phyloP scores from a whole-genome alignment of 106 monocot species.

The Vanilla planifolia region DNA sequence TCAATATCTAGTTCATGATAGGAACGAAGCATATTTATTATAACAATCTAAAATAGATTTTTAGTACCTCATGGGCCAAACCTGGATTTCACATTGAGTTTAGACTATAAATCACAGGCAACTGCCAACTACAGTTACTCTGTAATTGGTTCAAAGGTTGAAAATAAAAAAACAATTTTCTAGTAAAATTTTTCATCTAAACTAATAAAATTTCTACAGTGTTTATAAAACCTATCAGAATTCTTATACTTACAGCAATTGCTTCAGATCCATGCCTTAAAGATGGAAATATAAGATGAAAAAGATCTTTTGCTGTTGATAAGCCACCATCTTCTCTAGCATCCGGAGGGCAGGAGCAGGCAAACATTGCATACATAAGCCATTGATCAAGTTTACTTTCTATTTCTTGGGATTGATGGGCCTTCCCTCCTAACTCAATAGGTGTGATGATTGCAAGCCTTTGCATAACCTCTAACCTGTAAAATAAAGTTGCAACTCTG shows the following conservation, averaged over 20 bases:
- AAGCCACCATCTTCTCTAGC: constrained; percentile 57
- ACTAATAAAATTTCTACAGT: too few relatives aligned
- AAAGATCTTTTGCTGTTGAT: constrained; percentile 64
- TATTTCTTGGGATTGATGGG: constrained; percentile 70
- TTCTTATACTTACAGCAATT: constrained; percentile 88
- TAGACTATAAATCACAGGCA: too few relatives aligned
- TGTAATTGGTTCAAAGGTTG: too few relatives aligned
- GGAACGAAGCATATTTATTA: too few relatives aligned
- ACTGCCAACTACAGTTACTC: too few relatives aligned
- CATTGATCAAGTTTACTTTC: constrained; percentile 93
- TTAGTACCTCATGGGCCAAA: too few relatives aligned
- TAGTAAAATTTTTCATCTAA: too few relatives aligned
- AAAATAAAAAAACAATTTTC: too few relatives aligned
- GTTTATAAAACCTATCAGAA: too few relatives aligned
- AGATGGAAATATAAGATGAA: constrained; percentile 88
- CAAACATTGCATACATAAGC: constrained; percentile 96
- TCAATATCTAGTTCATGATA: too few relatives aligned
- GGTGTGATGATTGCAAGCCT: constrained; percentile 81
- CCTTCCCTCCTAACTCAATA: constrained; percentile 84
- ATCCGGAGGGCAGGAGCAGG: constrained; percentile 89
- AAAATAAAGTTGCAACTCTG: constrained; percentile 1
- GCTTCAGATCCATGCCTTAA: constrained; percentile 84
- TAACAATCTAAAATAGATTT: too few relatives aligned
- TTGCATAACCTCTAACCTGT: constrained; percentile 72
- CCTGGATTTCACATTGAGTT: too few relatives aligned